Evolutionary conservation across 225 moss, liverwort and hornwort species (phyloP).

Genomic region (Climacium dendroides): DNA sequence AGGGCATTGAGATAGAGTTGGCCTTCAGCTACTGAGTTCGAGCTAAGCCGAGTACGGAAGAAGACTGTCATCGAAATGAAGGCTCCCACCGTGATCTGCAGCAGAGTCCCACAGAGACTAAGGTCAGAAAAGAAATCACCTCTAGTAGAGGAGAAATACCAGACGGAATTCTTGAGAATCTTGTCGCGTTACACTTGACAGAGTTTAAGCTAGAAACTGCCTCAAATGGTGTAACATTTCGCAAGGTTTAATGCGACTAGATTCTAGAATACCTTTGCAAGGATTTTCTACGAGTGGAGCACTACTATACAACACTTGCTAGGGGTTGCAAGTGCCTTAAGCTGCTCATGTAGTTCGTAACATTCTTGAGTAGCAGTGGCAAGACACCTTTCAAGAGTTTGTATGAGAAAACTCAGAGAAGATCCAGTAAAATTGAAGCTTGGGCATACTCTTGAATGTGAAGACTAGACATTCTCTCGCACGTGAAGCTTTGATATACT

Average conservation of each 20-base stretch:
- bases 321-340: not conserved
- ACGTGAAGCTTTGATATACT: not conserved
- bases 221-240: not conserved
- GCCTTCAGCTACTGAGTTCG: slow-evolving; percentile 7
- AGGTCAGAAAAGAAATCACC: not conserved
- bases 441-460: not conserved
- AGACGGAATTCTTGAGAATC: not conserved
- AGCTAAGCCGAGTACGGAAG: slow-evolving; percentile 38
- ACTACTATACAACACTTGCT: not conserved
- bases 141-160: not conserved
- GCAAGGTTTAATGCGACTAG: not conserved
- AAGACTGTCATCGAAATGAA: slow-evolving; percentile 56
- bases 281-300: not conserved
- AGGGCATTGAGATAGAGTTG: slow-evolving; percentile 46
- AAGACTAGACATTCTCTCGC: not conserved
- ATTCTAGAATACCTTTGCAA: not conserved
- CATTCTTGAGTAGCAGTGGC: not conserved
- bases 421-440: not conserved
- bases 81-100: slow-evolving; percentile 57
- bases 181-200: not conserved
- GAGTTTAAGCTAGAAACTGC: not conserved
- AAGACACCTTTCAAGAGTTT: not conserved
- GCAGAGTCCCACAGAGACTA: not conserved
- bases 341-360: not conserved
- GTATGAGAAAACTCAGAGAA: not conserved